Conservation (phyloP, 2,329 filamentous ascomycete species). For the Pseudocercospora fijiensis region DNA sequence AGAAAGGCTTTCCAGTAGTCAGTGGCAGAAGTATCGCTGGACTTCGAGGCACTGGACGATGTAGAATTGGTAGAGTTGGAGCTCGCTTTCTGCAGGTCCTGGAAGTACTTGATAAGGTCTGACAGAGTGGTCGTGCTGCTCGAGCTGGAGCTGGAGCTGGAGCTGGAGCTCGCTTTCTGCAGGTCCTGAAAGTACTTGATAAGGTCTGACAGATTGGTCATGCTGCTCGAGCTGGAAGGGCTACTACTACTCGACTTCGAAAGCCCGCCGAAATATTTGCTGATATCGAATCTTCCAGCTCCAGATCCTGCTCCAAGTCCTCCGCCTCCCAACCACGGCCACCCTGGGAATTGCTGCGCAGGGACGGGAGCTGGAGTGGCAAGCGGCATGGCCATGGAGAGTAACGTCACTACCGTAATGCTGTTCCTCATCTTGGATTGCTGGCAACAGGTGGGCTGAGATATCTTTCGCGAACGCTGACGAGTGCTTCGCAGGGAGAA, state of each 20-base stretch:
- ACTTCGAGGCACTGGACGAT: no score
- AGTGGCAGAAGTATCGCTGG: neutral
- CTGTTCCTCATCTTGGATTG: neutral
- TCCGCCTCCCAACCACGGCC: neutral
- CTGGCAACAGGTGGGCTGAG: neutral
- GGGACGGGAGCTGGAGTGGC: neutral
- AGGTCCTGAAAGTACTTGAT: neutral
- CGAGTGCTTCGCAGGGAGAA: neutral
- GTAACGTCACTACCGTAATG: neutral
- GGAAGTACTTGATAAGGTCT: neutral
- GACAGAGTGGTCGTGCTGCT: neutral
- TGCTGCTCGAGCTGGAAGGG: neutral
- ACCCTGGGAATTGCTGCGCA: neutral
- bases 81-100: conserved; percentile 2
- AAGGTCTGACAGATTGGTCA: neutral
- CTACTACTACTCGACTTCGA: neutral
- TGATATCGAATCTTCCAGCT: neutral
- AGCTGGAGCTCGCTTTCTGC: conserved; percentile 1
- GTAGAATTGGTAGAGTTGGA: neutral
- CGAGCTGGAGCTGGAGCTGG: neutral
- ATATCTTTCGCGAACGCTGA: neutral
- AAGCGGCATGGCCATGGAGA: neutral
- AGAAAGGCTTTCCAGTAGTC: neutral
- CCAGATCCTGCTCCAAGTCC: neutral
- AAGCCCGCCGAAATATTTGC: neutral